Conservation (phyloP, 2,329 filamentous ascomycete genomes). For the Alternaria metachromatica region DNA sequence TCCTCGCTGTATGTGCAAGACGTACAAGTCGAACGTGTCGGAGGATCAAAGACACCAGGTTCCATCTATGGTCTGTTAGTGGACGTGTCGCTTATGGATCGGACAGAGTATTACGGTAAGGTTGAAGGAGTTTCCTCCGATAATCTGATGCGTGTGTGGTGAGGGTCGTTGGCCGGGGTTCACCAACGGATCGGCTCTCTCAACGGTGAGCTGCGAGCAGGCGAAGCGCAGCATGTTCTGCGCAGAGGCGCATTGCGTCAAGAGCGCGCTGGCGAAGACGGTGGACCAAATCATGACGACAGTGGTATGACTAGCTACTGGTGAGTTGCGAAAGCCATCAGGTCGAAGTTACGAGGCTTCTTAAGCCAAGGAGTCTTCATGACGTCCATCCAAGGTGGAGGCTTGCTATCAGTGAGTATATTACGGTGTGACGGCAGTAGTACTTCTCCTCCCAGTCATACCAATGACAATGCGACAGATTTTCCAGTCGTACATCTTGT, state of each 20-base stretch:
- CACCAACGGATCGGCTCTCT: slow-evolving; percentile 60
- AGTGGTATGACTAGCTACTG: not conserved
- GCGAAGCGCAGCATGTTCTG: slow-evolving; percentile 46
- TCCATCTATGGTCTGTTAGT: slow-evolving; percentile 34
- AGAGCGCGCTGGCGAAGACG: slow-evolving; percentile 26
- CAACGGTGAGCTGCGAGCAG: slow-evolving; percentile 50
- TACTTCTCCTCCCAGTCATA: not conserved
- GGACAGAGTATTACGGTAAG: slow-evolving; percentile 27
- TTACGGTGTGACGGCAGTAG: not conserved
- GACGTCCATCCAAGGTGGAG: too few species aligned
- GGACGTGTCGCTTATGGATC: not conserved
- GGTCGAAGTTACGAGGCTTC: not conserved
- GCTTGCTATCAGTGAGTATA: not conserved
- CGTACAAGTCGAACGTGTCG: slow-evolving; percentile 37
- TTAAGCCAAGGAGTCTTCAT: not conserved
- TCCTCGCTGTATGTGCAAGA: slow-evolving; percentile 40
- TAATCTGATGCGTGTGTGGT: slow-evolving; percentile 42
- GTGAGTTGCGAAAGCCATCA: not conserved
- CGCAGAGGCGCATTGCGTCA: slow-evolving; percentile 32
- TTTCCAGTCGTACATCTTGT: not conserved
- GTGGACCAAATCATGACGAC: slow-evolving; percentile 34
- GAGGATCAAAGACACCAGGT: slow-evolving; percentile 31
- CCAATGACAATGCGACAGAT: not conserved
- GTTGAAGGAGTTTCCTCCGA: slow-evolving; percentile 43
- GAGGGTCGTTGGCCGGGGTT: slow-evolving; percentile 33